Percentiles rank a stretch among this genome's conserved stretches.
Evolutionary conservation across 176 grass and related monocot genomes (phyloP).

Genomic region (Secale cereale): DNA sequence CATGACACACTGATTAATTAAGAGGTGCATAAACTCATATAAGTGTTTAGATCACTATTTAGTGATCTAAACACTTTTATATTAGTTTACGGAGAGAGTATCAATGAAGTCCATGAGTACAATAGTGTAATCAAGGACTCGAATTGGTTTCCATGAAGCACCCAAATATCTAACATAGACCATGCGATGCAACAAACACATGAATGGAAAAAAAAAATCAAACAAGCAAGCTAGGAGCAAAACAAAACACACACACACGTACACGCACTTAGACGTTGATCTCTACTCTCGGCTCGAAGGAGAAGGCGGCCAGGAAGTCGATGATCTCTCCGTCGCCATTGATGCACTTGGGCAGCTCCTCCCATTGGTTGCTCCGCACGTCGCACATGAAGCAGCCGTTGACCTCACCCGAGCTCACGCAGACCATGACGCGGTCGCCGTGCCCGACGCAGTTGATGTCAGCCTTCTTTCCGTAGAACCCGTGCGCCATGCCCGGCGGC

Average conservation of each 20-base stretch:
- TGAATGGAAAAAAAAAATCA: conserved; percentile 9
- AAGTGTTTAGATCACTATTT: too few relatives aligned
- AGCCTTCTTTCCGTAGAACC: conserved; percentile 40
- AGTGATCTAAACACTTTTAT: too few relatives aligned
- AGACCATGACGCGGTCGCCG: conserved; percentile 42
- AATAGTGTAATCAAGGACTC: background rate
- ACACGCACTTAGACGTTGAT: conserved; percentile 12
- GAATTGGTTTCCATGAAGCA: background rate
- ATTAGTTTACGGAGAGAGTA: too few relatives aligned
- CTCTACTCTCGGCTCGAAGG: conserved; percentile 66
- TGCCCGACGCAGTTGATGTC: conserved; percentile 59
- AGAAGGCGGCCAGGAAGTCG: conserved; percentile 56
- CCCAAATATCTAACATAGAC: background rate
- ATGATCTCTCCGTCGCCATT: conserved; percentile 31
- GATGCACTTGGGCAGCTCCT: conserved; percentile 41
- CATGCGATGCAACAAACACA: background rate
- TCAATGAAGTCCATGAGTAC: too few relatives aligned
- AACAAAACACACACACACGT: background rate
- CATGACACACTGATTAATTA: too few relatives aligned
- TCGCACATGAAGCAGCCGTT: conserved; percentile 23
- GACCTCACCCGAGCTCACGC: conserved; percentile 43
- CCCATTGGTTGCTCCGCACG: conserved; percentile 29
- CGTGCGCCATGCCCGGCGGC: conserved; percentile 39
- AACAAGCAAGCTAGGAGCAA: conserved; percentile 17
- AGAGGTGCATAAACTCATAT: too few relatives aligned